These are phyloP conservation scores for Sporothrix globosa DNA, from an alignment of 2,329 filamentous ascomycete genomes.

Conservation along the genomic window DNA sequence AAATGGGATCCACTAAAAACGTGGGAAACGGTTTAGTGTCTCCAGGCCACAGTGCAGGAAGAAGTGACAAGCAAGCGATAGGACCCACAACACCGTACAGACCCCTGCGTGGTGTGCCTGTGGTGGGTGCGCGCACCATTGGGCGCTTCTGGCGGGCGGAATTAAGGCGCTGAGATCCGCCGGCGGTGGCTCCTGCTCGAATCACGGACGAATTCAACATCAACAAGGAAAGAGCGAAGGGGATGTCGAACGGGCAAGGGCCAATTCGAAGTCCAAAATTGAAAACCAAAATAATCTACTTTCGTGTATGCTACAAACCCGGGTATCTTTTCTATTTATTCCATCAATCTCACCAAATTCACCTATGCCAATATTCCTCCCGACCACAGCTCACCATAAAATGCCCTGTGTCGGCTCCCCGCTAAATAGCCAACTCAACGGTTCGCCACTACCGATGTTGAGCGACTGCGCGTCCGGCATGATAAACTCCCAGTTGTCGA, in stretches of 20 bases:
- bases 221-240: not conserved
- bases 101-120: slow-evolving; percentile 22
- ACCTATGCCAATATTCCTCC: not conserved
- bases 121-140: not conserved
- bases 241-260: not conserved
- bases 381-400: slow-evolving; percentile 9
- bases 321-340: not conserved
- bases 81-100: slow-evolving; percentile 1
- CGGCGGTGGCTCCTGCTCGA: slow-evolving; percentile 5
- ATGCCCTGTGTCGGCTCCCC: slow-evolving; percentile 20
- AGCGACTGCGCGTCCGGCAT: slow-evolving; percentile 40
- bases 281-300: too few species aligned
- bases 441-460: slow-evolving; percentile 30
- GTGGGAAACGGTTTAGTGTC: slow-evolving; percentile 28
- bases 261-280: not conserved
- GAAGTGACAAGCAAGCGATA: not conserved
- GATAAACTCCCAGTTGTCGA: slow-evolving; percentile 50
- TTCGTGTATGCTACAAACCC: not conserved
- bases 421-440: slow-evolving; percentile 42
- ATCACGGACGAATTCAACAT: not conserved
- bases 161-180: slow-evolving; percentile 14
- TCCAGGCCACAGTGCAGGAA: slow-evolving; percentile 20
- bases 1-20: slow-evolving; percentile 29
- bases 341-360: not conserved
- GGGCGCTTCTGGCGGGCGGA: slow-evolving; percentile 17